These are phyloP conservation scores for Alternaria ventricosa DNA, from an alignment of 2,329 filamentous ascomycete genomes.

Conservation along the genomic window DNA sequence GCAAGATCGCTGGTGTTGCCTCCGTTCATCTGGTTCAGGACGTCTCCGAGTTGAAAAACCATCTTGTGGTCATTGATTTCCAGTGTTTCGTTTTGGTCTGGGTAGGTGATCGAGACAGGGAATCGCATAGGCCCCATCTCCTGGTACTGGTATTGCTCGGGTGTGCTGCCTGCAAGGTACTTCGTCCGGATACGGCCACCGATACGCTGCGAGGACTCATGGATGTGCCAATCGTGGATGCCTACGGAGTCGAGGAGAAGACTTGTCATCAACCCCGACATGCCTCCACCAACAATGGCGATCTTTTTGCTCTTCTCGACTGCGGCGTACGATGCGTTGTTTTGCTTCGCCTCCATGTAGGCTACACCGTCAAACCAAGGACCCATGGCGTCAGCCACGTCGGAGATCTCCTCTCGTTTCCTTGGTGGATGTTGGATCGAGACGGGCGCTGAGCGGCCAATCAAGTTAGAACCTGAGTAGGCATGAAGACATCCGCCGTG, in stretches of 20 bases:
- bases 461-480: constrained; percentile 48
- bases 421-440: constrained; percentile 44
- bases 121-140: constrained; percentile 73
- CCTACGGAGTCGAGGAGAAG: constrained; percentile 59
- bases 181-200: constrained; percentile 70
- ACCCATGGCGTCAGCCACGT: constrained; percentile 62
- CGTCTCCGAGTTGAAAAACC: constrained; percentile 67
- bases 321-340: constrained; percentile 59
- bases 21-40: constrained; percentile 65
- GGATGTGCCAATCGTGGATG: constrained; percentile 66
- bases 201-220: constrained; percentile 66
- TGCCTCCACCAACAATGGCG: constrained; percentile 70
- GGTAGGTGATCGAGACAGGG: constrained; percentile 59
- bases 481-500: constrained; percentile 55
- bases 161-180: constrained; percentile 65
- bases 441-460: constrained; percentile 54
- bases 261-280: constrained; percentile 68
- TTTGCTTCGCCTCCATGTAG: constrained; percentile 62
- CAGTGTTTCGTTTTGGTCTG: constrained; percentile 61
- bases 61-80: constrained; percentile 69
- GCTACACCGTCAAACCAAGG: constrained; percentile 72
- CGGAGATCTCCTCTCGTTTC: constrained; percentile 49
- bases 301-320: constrained; percentile 64
- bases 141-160: constrained; percentile 70
- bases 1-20: constrained; percentile 54